These are phyloP conservation scores for Umbellularia californica DNA, from an alignment of 164 flowering plant genomes.

Conservation along the genomic window DNA sequence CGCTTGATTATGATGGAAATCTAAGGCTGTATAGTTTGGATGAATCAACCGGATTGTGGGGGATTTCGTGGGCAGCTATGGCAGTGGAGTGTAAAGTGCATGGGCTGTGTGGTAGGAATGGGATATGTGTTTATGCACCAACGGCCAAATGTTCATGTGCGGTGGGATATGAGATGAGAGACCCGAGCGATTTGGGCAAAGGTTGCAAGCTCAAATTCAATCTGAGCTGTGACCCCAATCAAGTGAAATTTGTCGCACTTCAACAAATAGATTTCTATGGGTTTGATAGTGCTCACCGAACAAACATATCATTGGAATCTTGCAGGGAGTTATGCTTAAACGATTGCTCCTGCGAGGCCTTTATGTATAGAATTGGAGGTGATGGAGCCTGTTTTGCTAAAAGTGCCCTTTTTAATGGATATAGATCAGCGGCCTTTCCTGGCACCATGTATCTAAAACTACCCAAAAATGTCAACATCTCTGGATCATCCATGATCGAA, in stretches of 20 bases:
- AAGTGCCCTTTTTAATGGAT: constrained; percentile 12
- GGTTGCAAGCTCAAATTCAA: constrained; percentile 35
- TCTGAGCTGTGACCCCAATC: constrained; percentile 14
- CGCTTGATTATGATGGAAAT: constrained; percentile 17
- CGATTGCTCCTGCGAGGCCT: constrained; percentile 24
- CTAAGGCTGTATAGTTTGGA: constrained; percentile 20
- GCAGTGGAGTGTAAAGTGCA: constrained; percentile 11
- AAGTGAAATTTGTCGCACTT: constrained; percentile 22
- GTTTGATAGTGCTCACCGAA: constrained; percentile 15
- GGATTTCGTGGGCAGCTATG: constrained; percentile 10
- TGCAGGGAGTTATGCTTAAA: constrained; percentile 20
- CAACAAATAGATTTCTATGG: constrained; percentile 31
- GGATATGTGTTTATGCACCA: constrained; percentile 11
- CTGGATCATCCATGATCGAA: constrained; percentile 3
- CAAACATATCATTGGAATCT: constrained; percentile 1
- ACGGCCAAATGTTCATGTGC: constrained; percentile 13
- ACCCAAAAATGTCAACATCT: not conserved
- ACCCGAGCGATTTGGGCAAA: constrained; percentile 24
- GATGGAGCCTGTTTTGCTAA: constrained; percentile 1
- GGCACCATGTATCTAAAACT: constrained; percentile 20
- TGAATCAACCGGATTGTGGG: constrained; percentile 10
- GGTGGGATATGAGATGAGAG: constrained; percentile 9
- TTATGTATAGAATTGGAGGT: constrained; percentile 23
- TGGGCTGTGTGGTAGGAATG: constrained; percentile 16
- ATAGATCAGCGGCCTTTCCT: constrained; percentile 6